Evolutionary conservation across 495 filamentous ascomycete species (phyloP), one percentile per base, ranked within the genome.

Genomic region (Penicillium egyptiacum): DNA sequence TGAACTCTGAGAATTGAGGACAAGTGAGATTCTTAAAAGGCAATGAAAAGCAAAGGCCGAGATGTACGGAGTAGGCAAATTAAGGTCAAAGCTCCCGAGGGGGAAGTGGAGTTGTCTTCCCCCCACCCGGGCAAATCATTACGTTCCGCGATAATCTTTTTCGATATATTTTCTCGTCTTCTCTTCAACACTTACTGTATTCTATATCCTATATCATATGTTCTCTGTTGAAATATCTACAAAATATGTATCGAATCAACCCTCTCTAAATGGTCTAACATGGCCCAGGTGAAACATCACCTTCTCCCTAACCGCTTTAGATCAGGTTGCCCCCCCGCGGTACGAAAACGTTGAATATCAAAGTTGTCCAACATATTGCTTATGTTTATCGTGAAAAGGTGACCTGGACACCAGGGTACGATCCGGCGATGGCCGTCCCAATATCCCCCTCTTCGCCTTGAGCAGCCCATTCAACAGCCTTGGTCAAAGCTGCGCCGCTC

Each of bases 361-460:
- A 17, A 25, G 1, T 28, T 17, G 51, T n/a, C 11, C 35, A 5
- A 14, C 30, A 11, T 31, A 40, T 9, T 37, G 22, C 19, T 22
- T 37, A 35, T 22, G 5, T 37, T 71, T 50, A 79, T 50, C 68
- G 71, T 23, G 65, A 66, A n/a, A 67, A 60, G 12, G 60, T 67
- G 25, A 77, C 70, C 37, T 60, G 60, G 11, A 68, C 73, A 23
- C 50, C 59, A 14, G 70, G 70, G 57, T 73, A 77, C 30, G 61
- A 62, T 11, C 49, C 59, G 57, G 68, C 44, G 9, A 74, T 45
- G 4, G 63, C 69, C 28, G 55, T 33, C 3, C 57, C 71, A 28
- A 76, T 58, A 50, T 77, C 72, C 25, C 67, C 73, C 19, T 71
- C 50, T 50, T 76, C 72, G 3, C 74, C 73, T n/a, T 65, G 58